Evolutionary conservation across 495 filamentous ascomycete species (phyloP).

Genomic region (Hypomontagnella submonticulosa): DNA sequence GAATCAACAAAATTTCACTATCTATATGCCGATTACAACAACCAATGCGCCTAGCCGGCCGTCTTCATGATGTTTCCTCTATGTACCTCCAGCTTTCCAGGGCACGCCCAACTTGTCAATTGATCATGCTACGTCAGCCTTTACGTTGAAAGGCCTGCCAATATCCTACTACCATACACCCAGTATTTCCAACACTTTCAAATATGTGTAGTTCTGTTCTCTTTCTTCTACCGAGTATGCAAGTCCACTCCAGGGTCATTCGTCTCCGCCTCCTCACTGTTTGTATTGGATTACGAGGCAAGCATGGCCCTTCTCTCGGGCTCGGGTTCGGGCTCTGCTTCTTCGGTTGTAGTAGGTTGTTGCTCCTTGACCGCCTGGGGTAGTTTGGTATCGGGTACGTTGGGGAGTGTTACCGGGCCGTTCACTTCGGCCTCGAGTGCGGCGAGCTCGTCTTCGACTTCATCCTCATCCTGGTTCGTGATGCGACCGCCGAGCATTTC

Average conservation of each 20-base stretch:
- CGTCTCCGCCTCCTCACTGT: background rate
- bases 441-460: conserved; percentile 94
- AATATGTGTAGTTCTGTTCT: no score
- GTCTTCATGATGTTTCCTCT: conserved; percentile 6
- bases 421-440: conserved; percentile 76
- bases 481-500: conserved; percentile 88
- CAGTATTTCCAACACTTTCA: background rate
- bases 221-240: no score
- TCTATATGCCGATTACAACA: conserved; percentile 16
- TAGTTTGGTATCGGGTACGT: conserved; percentile 64
- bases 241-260: no score
- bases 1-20: conserved; percentile 1
- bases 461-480: conserved; percentile 94
- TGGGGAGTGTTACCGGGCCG: conserved; percentile 62
- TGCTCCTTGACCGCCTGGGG: conserved; percentile 46
- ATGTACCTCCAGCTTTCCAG: conserved; percentile 2
- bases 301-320: conserved; percentile 58
- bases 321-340: conserved; percentile 43
- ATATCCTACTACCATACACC: conserved; percentile 5
- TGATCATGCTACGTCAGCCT: background rate
- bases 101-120: conserved; percentile 6
- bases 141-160: background rate
- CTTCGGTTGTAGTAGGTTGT: conserved; percentile 17
- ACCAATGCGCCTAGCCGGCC: conserved; percentile 1
- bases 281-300: conserved; percentile 55